Evolutionary conservation across 352 stramenopile genomes (phyloP).

Genomic region (Thalassiosira hispida): DNA sequence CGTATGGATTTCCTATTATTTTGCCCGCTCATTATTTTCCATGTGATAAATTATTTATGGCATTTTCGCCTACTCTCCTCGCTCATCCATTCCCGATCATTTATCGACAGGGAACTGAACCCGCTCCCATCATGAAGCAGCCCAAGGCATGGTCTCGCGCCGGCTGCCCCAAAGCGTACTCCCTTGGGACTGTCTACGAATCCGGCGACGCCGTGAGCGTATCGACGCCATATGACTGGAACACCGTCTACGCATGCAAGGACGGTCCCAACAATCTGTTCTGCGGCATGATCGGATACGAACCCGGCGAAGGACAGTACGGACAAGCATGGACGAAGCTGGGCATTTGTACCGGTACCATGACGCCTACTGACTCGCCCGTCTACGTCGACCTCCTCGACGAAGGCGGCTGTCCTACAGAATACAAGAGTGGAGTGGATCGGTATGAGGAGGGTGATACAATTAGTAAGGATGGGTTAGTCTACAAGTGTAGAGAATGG

Average conservation of each 20-base stretch:
- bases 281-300: slow-evolving; percentile 20
- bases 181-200: slow-evolving; percentile 3
- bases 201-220: not conserved
- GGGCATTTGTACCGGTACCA: slow-evolving; percentile 19
- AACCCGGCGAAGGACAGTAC: slow-evolving; percentile 17
- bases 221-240: not conserved
- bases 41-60: no score
- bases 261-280: not conserved
- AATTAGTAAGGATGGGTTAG: not conserved
- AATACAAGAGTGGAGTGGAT: not conserved
- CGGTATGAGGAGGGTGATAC: slow-evolving; percentile 24
- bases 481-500: slow-evolving; percentile 5
- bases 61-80: no score
- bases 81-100: not conserved
- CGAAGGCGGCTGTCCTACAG: slow-evolving; percentile 3
- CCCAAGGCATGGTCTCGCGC: slow-evolving; percentile 2
- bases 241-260: slow-evolving; percentile 26
- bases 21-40: no score
- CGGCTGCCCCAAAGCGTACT: slow-evolving; percentile 22
- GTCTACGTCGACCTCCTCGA: not conserved
- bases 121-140: not conserved
- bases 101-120: not conserved
- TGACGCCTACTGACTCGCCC: no score
- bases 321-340: slow-evolving; percentile 28
- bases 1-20: no score